These are phyloP conservation scores for Coniochaeta prunicola DNA, from an alignment of 2,329 filamentous ascomycete genomes.

Conservation along the genomic window DNA sequence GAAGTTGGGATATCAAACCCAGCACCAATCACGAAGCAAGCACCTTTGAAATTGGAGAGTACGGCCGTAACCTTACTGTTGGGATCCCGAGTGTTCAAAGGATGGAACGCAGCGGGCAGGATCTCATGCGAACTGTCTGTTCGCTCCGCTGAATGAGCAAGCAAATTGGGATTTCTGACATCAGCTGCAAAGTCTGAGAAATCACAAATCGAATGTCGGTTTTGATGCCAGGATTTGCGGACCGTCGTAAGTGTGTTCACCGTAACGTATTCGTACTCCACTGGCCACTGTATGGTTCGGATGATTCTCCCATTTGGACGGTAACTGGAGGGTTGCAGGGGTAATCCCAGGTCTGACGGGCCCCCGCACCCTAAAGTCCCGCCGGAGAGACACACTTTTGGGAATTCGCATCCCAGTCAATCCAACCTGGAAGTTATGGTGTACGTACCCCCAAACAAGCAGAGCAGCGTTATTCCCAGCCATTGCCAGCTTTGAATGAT, in stretches of 20 bases:
- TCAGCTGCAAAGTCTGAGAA: neutral
- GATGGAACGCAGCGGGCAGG: neutral
- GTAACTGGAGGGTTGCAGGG: constrained; percentile 3
- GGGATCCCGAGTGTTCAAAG: neutral
- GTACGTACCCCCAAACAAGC: neutral
- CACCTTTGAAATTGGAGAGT: too few relatives aligned
- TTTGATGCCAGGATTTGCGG: neutral
- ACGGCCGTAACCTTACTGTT: too few relatives aligned
- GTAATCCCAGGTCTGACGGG: constrained; percentile 7
- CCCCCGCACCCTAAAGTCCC: constrained; percentile 1
- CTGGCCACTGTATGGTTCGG: constrained; percentile 5
- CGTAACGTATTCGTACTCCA: neutral
- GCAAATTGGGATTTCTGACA: neutral
- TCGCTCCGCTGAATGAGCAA: neutral
- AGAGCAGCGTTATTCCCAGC: neutral
- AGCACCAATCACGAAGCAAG: neutral
- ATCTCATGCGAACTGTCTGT: neutral
- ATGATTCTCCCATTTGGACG: constrained; percentile 12
- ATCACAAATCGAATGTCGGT: too few relatives aligned
- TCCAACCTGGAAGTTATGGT: too few relatives aligned
- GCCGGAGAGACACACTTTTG: neutral
- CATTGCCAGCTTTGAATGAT: neutral
- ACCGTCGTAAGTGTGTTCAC: too few relatives aligned
- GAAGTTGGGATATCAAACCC: neutral
- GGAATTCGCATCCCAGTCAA: neutral